A percentile compares a stretch with the other conserved stretches of the same genome.
Conservation (phyloP, 768 basidiomycete species). For the Leucocoprinus leucothites region DNA sequence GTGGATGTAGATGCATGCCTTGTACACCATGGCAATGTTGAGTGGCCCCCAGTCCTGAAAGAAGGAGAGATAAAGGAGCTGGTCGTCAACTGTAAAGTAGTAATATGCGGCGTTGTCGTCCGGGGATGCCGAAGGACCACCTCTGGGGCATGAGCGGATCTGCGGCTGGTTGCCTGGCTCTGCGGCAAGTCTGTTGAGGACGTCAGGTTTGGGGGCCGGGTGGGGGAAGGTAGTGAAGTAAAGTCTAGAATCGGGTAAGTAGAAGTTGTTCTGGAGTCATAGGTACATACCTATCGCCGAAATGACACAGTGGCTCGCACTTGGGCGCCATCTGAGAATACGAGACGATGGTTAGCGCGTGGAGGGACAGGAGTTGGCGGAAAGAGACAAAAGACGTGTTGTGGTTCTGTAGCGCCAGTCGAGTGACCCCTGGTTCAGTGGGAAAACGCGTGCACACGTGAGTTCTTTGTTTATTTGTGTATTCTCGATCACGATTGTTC, state of each 20-base stretch:
- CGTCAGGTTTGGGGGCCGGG: slow-evolving; percentile 63
- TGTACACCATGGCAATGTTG: slow-evolving; percentile 91
- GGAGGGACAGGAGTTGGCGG: not conserved
- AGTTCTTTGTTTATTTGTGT: slow-evolving; percentile 13
- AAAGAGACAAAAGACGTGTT: slow-evolving; percentile 4
- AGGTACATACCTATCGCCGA: slow-evolving; percentile 64
- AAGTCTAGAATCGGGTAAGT: slow-evolving; percentile 44
- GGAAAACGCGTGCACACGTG: slow-evolving; percentile 10
- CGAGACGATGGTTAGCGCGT: not conserved
- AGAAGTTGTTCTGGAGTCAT: slow-evolving; percentile 9
- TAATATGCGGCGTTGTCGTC: slow-evolving; percentile 69
- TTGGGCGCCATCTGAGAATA: slow-evolving; percentile 36
- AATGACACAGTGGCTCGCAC: slow-evolving; percentile 79
- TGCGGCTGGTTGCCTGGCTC: slow-evolving; percentile 55
- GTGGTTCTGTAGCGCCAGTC: not conserved
- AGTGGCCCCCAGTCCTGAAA: slow-evolving; percentile 94
- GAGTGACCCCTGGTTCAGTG: not conserved
- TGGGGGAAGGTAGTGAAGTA: slow-evolving; percentile 89
- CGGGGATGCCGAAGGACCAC: slow-evolving; percentile 60
- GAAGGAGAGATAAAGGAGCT: slow-evolving; percentile 89
- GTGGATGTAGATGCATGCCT: slow-evolving; percentile 88
- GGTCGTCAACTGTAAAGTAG: slow-evolving; percentile 92
- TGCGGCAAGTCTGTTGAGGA: slow-evolving; percentile 57
- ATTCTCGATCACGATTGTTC: not conserved
- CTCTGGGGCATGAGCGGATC: slow-evolving; percentile 57